Base-by-base conservation (phyloP, 2,329 filamentous ascomycete genomes). In the Akanthomyces uredinophilus region DNA sequence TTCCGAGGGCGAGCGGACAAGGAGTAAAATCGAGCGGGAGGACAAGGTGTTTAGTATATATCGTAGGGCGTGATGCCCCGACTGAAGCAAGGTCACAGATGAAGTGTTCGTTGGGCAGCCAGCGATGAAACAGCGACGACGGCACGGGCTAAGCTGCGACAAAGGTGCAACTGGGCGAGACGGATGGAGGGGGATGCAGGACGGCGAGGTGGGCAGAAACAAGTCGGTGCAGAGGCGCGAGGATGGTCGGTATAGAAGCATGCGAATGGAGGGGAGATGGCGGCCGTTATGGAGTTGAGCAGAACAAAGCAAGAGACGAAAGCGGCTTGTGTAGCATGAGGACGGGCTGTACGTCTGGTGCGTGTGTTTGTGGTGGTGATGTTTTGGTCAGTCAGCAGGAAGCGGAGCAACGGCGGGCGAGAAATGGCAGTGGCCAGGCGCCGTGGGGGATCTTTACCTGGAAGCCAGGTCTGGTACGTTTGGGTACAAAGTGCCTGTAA, bases 351-450 rank as follows among this genome's bases (percentile, higher is more conserved):
- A 20, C 35, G 29, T 47, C 24, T 47, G 53, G 16, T 44, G 32
- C 3, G 29, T 27, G 32, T 18, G 47, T 39, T 37, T 46, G 44
- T 58, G 20, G 44, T 59, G 56, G 46, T 59, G 56, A 51, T 58
- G 55, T 59, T 59, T 51, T 51, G 56, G 56, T 24, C 27, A 51
- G 56, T 59, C 56, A 59, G 56, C 56, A 59, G 56, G 46, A 43
- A 51, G 56, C 56, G 46, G 47, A 51, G 56, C 46, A 59, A 41
- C 46, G 32, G 35, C 13, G 35, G 51, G 51, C 32, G 20, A 41
- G 44, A 47, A 22, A 47, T 47, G 44, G 44, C 44, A 47, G 44
- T 27, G 22, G 11, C 44, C 44, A 44, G 24, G 22, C 24, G 8
- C 47, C 27, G 47, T 16, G 37, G 37, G 35, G 35, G 11, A 37